phyloP scores from a whole-genome alignment of 306 rosid species.

The Cicer chorassanicum region DNA sequence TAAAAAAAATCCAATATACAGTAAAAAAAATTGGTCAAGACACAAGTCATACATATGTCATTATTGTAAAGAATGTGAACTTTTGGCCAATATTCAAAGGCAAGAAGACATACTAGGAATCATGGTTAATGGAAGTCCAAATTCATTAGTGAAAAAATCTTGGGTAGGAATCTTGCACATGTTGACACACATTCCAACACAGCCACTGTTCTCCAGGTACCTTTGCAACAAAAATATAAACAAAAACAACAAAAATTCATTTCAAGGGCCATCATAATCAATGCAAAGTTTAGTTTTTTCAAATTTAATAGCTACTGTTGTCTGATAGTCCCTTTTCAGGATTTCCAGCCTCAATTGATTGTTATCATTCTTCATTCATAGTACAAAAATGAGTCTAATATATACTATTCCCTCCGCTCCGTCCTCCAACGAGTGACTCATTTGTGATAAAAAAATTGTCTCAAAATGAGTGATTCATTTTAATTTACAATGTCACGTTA shows the following conservation, averaged over 20 bases:
- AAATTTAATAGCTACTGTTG: neutral
- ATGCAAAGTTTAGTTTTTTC: neutral
- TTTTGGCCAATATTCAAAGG: neutral
- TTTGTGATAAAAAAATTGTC: too few species aligned
- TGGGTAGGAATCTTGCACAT: slow-evolving; percentile 99
- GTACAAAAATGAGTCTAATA: slow-evolving; percentile 10
- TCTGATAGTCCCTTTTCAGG: neutral
- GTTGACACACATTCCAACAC: slow-evolving; percentile 95
- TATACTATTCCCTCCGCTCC: neutral
- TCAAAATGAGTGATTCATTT: too few species aligned
- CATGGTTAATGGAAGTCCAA: slow-evolving; percentile 97
- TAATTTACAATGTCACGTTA: too few species aligned
- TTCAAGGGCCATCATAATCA: slow-evolving; percentile 3
- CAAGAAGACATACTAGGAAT: slow-evolving; percentile 70
- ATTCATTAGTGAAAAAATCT: slow-evolving; percentile 94
- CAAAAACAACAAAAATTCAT: neutral
- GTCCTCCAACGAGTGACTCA: too few species aligned
- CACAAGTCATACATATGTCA: neutral
- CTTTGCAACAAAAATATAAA: slow-evolving; percentile 45
- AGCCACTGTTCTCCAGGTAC: slow-evolving; percentile 95
- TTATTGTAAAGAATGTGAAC: neutral
- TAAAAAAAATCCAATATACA: neutral
- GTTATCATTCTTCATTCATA: slow-evolving; percentile 1
- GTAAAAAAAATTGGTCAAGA: neutral
- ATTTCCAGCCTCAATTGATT: neutral